Base-by-base conservation (phyloP, 2,329 filamentous ascomycete genomes). In the Botrytis byssoidea region DNA sequence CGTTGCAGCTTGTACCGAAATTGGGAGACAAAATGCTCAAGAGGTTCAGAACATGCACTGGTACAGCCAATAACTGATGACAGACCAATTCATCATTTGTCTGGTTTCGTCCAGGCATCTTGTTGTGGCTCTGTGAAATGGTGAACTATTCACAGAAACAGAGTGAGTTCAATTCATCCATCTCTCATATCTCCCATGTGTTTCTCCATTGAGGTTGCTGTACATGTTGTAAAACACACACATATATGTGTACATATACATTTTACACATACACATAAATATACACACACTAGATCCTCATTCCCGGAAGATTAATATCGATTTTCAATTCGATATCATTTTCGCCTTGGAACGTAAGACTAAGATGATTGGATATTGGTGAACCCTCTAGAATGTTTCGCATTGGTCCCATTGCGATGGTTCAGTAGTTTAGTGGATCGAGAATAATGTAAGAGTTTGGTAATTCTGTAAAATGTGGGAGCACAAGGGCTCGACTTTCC, bases 381-480 rank as follows among this genome's bases (percentile, higher is more conserved):
- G 65, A 68, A 42, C 35, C 32, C 65, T 68, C 48, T 68, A 68
- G 65, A 68, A 68, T 68, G 65, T 68, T 68, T 68, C 65, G 65
- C 48, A 22, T 18, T 57, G 65, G 55, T 68, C 65, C 65, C 65
- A 55, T 67, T 25, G 46, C 46, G 37, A 16, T 68, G 65, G 65
- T 68, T 68, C 65, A 55, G 37, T 68, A 10, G 55, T 29, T 55
- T 68, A 57, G 65, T 68, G 65, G 65, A 67, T 55, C 32, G 46
- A 67, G 44, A 29, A 40, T 22, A 55, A 67, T 29, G 37, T 40
- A 7, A 48, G 16, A 67, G 32, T 37, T 51, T 32, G 48, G 48
- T 14, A 12, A n/a, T 55, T 55, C 48, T 35, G 14, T 18, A 12
- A 22, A 51, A 35, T 67, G 46, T 67, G 46, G 32, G 46, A 67